phyloP scores from a whole-genome alignment of 164 flowering plant genomes.

The Vitis labrusca region DNA sequence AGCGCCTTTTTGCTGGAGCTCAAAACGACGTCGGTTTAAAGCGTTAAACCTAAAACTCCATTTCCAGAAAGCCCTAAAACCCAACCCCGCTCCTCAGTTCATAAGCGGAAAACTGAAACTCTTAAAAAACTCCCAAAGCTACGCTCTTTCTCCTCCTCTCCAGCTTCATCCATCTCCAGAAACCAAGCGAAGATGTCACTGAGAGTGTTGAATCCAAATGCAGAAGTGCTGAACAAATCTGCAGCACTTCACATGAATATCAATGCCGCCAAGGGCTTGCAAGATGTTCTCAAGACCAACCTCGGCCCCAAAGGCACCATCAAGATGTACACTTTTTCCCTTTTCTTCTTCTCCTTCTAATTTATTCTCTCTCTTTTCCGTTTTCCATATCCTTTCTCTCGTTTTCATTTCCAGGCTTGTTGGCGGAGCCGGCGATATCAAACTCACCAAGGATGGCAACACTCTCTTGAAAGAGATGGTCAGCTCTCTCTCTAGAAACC shows the following conservation, averaged over 20 bases:
- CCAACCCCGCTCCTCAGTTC: neutral
- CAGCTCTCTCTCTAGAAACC: slow-evolving; percentile 4
- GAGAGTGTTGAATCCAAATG: slow-evolving; percentile 83
- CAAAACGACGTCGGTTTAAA: too few species aligned
- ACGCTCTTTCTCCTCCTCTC: slow-evolving; percentile 9
- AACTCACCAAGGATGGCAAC: slow-evolving; percentile 96
- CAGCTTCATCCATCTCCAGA: neutral
- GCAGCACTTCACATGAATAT: slow-evolving; percentile 96
- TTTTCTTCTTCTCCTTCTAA: neutral
- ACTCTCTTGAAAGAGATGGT: slow-evolving; percentile 98
- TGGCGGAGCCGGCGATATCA: slow-evolving; percentile 97
- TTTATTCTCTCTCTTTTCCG: neutral
- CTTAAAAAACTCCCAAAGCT: neutral
- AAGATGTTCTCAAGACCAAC: slow-evolving; percentile 91
- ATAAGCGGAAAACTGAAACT: neutral
- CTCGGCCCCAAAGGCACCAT: slow-evolving; percentile 99
- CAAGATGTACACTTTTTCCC: slow-evolving; percentile 55
- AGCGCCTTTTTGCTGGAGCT: too few species aligned
- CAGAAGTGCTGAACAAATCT: slow-evolving; percentile 95
- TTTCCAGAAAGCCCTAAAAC: slow-evolving; percentile 33
- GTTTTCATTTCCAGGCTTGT: slow-evolving; percentile 67
- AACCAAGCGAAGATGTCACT: slow-evolving; percentile 60
- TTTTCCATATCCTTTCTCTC: neutral
- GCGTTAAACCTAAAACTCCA: too few species aligned
- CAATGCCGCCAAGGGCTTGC: slow-evolving; percentile 96